phyloP scores from a whole-genome alignment of 2,329 filamentous ascomycete species.

The Sarocladium strictum region DNA sequence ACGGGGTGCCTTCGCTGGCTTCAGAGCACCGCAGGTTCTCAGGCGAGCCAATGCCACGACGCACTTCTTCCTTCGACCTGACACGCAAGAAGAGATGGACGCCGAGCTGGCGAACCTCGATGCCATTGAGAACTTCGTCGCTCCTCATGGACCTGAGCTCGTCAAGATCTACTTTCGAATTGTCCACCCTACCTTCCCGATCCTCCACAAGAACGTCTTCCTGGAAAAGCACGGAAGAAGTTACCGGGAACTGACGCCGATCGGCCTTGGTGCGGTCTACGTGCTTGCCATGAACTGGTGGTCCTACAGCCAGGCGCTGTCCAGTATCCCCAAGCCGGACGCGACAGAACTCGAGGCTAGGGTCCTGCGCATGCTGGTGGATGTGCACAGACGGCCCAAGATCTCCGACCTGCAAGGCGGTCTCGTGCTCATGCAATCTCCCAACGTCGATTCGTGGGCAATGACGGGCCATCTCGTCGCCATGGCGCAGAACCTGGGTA shows the following conservation, averaged over 20 bases:
- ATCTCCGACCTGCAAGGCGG: constrained; percentile 39
- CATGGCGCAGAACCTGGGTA: constrained; percentile 51
- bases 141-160: constrained; percentile 57
- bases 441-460: constrained; percentile 14
- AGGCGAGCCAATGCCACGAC: constrained; percentile 10
- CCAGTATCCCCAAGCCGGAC: constrained; percentile 30
- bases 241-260: constrained; percentile 52
- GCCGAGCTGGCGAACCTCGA: constrained; percentile 31
- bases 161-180: constrained; percentile 63
- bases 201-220: constrained; percentile 55
- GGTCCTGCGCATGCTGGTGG: constrained; percentile 26
- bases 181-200: constrained; percentile 52
- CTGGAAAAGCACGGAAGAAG: constrained; percentile 54
- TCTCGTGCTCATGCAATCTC: constrained; percentile 28
- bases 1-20: constrained; percentile 8
- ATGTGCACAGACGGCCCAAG: constrained; percentile 31
- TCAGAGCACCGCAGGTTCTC: constrained; percentile 9
- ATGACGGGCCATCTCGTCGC: constrained; percentile 49
- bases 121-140: constrained; percentile 55
- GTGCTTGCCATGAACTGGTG: constrained; percentile 59
- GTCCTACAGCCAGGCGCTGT: constrained; percentile 30
- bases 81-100: constrained; percentile 13
- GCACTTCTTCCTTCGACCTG: constrained; percentile 12
- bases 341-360: constrained; percentile 26
- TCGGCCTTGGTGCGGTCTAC: constrained; percentile 56